Percentiles rank a stretch among this genome's conserved stretches.
Evolutionary conservation across 176 grass and related monocot species (phyloP).

Genomic region (Stipa capillata): DNA sequence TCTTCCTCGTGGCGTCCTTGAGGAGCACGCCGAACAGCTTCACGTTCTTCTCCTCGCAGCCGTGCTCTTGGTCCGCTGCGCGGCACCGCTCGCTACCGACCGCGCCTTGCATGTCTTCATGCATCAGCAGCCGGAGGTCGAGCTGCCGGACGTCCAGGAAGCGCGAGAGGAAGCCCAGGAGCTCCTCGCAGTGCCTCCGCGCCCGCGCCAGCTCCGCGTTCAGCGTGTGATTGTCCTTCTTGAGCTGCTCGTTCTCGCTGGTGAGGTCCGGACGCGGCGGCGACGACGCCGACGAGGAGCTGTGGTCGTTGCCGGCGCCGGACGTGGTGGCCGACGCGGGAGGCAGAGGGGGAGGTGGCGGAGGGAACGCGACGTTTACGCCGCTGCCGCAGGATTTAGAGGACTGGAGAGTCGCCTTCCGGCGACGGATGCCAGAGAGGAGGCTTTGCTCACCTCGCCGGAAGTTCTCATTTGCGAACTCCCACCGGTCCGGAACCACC

Average conservation of each 20-base stretch:
- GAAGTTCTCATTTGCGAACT: slow-evolving; percentile 91
- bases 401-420: slow-evolving; percentile 23
- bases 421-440: slow-evolving; percentile 54
- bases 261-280: slow-evolving; percentile 30
- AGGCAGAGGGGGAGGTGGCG: slow-evolving; percentile 21
- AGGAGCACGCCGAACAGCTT: slow-evolving; percentile 77
- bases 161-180: slow-evolving; percentile 63
- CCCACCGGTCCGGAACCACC: slow-evolving; percentile 78
- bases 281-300: slow-evolving; percentile 52
- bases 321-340: slow-evolving; percentile 31
- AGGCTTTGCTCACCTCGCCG: slow-evolving; percentile 57
- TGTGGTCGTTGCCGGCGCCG: slow-evolving; percentile 36
- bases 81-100: not conserved
- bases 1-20: slow-evolving; percentile 31
- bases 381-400: slow-evolving; percentile 13
- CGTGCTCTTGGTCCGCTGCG: not conserved
- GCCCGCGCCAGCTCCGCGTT: slow-evolving; percentile 42
- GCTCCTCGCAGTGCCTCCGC: slow-evolving; percentile 55
- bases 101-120: not conserved
- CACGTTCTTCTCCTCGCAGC: slow-evolving; percentile 22
- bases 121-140: slow-evolving; percentile 46
- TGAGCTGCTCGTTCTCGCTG: slow-evolving; percentile 64
- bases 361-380: slow-evolving; percentile 19
- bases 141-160: slow-evolving; percentile 62
- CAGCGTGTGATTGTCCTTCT: slow-evolving; percentile 51